Evolutionary conservation across 352 stramenopile genomes (phyloP), one percentile per base, ranked within the genome.

Genomic region (Phytopythium oedochilum): DNA sequence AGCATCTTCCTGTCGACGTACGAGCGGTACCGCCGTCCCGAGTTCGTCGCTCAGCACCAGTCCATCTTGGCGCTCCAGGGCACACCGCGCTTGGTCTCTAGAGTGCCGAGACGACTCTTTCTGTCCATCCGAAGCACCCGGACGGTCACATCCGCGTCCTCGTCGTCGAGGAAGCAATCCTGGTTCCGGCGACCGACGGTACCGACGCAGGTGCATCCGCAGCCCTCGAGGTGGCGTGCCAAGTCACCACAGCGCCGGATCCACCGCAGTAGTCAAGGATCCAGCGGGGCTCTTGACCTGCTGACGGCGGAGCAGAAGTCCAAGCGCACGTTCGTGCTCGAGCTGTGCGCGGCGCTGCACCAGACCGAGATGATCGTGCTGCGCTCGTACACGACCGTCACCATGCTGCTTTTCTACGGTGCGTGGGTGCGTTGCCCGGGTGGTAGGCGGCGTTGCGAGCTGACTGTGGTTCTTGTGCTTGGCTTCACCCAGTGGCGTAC

Each of bases 281-380:
- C 63, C 46, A 0, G 28, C 60, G 17, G 22, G 63, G 0, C 11
- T 63, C 7, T 70, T 54, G 10, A 68, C 62, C 2, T 68, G 63
- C 47, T 40, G 36, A 18, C 63, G 57, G 15, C 66, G 64, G 44
- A 40, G 52, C 5, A 25, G 20, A 49, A 29, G 39, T 23, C 29
- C 20, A 15, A 40, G 36, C 31, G 61, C 54, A 45, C 40, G 12
- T 52, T 68, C 12, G 29, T 70, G 14, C 45, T 47, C 34, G 18
- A 53, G 2, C 40, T 70, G 5, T 57, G 53, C 7, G 45, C 47
- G 3, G 51, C 60, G 23, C 12, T 71, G 9, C 61, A 73, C 43
- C 59, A 70, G 12, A 68, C 60, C 0, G 68, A 75, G 28, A 59
- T 75, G 47, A 55, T 73, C 14, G 25, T 75, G 39, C 59, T 75